Percentiles rank a stretch among this genome's conserved stretches.
Conservation (phyloP, 208 protist species). For the Wallacemonas collosoma region DNA sequence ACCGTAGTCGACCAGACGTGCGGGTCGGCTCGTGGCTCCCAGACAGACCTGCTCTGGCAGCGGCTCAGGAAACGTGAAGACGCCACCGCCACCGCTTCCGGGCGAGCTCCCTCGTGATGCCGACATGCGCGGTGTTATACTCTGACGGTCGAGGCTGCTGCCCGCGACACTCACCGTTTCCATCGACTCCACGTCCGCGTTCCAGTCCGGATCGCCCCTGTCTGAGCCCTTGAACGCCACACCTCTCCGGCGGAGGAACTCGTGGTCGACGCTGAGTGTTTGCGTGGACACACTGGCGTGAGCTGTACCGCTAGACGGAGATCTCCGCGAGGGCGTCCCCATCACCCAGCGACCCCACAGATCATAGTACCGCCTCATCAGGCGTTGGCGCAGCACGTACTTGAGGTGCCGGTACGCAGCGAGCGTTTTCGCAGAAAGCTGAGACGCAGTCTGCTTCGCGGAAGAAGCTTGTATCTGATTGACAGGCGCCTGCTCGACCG, state of each 20-base stretch:
- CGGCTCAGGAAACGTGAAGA: background rate
- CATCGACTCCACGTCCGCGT: conserved; percentile 18
- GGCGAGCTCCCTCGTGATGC: conserved; percentile 5
- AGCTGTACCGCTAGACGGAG: too few relatives aligned
- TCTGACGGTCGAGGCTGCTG: conserved; percentile 7
- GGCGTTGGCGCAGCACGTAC: conserved; percentile 29
- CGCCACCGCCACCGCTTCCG: background rate
- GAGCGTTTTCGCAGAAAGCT: conserved; percentile 32
- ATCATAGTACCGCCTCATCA: conserved; percentile 52
- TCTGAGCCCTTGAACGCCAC: too few relatives aligned
- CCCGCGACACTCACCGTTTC: conserved; percentile 5
- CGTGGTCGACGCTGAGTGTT: conserved; percentile 8
- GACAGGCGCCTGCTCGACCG: conserved; percentile 16
- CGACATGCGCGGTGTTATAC: conserved; percentile 2
- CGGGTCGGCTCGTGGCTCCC: conserved; percentile 3
- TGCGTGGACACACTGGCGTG: conserved; percentile 14
- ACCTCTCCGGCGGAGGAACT: too few relatives aligned
- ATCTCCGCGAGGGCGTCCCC: background rate
- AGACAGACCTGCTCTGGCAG: conserved; percentile 4
- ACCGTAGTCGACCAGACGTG: conserved; percentile 14
- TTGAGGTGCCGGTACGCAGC: conserved; percentile 48
- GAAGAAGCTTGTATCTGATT: conserved; percentile 16
- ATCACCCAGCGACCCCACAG: conserved; percentile 30
- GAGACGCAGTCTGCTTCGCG: conserved; percentile 8
- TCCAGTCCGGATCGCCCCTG: background rate